phyloP scores from a whole-genome alignment of 2,329 filamentous ascomycete genomes.

The Botrytis sinoallii region DNA sequence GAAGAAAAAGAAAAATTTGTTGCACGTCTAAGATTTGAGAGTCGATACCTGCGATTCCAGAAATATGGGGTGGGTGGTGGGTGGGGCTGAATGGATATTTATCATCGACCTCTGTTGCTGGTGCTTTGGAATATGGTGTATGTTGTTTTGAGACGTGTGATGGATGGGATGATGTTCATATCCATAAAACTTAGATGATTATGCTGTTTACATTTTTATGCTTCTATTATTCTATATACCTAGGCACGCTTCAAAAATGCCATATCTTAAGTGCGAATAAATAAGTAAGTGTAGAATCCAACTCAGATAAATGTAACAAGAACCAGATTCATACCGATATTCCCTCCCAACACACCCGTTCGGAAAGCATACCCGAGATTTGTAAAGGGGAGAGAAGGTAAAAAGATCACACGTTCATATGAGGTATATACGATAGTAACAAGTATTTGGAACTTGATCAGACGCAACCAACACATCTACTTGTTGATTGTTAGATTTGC shows the following conservation, averaged over 20 bases:
- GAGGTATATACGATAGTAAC: not conserved
- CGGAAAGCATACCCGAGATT: not conserved
- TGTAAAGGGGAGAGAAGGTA: not conserved
- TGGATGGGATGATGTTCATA: not conserved
- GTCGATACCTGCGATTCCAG: not conserved
- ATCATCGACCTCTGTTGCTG: not conserved
- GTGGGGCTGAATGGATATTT: not conserved
- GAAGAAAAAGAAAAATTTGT: fast-evolving
- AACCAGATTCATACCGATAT: not conserved
- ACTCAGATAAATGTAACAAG: not conserved
- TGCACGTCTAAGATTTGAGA: not conserved
- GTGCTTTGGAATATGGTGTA: not conserved
- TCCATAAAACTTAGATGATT: no score
- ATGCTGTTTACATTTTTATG: no score
- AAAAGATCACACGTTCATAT: not conserved
- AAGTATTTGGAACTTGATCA: not conserved
- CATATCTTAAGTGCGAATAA: no score
- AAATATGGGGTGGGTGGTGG: not conserved
- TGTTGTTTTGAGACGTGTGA: not conserved
- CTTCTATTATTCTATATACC: no score
- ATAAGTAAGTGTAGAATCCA: not conserved
- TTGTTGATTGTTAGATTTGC: not conserved
- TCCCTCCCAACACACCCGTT: not conserved
- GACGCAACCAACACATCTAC: not conserved
- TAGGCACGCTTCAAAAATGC: no score